Evolutionary conservation across 2,329 filamentous ascomycete species (phyloP).

Genomic region (Colletotrichum tofieldiae): DNA sequence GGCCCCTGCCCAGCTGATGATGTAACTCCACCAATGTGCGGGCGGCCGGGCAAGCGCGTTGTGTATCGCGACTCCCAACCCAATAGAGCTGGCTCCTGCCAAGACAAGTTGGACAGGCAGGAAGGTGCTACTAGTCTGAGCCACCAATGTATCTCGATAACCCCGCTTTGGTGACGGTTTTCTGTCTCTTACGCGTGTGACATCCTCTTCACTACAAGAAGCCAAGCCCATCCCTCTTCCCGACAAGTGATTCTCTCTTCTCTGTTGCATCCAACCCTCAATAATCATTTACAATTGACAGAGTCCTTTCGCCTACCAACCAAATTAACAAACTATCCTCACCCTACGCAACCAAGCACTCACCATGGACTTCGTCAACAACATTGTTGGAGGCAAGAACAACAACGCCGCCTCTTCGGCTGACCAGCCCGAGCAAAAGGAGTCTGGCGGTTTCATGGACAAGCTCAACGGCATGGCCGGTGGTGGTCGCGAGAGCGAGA

Average conservation of each 20-base stretch:
- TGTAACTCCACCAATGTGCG: slow-evolving; percentile 36
- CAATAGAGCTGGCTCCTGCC: slow-evolving; percentile 23
- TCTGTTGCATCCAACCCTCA: neutral
- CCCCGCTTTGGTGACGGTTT: slow-evolving; percentile 39
- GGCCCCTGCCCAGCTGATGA: slow-evolving; percentile 32
- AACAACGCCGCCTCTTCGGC: slow-evolving; percentile 47
- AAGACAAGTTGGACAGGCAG: slow-evolving; percentile 24
- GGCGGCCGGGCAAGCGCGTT: slow-evolving; percentile 10
- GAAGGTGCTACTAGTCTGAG: slow-evolving; percentile 28
- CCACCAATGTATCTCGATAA: slow-evolving; percentile 24
- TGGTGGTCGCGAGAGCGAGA: slow-evolving; percentile 81
- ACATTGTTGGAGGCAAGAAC: slow-evolving; percentile 60
- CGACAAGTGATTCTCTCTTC: neutral
- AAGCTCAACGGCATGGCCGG: slow-evolving; percentile 82
- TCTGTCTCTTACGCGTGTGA: slow-evolving; percentile 22
- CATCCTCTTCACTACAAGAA: slow-evolving; percentile 34
- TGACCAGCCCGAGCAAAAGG: slow-evolving; percentile 52
- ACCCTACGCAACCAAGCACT: slow-evolving; percentile 1
- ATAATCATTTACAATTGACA: neutral
- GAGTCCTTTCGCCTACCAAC: neutral
- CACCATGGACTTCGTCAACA: slow-evolving; percentile 72
- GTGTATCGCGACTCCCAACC: slow-evolving; percentile 29
- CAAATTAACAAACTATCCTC: neutral
- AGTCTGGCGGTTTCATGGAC: slow-evolving; percentile 72
- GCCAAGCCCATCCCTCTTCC: slow-evolving; percentile 34